phyloP scores from a whole-genome alignment of 306 rosid species.

The Vicia faba region DNA sequence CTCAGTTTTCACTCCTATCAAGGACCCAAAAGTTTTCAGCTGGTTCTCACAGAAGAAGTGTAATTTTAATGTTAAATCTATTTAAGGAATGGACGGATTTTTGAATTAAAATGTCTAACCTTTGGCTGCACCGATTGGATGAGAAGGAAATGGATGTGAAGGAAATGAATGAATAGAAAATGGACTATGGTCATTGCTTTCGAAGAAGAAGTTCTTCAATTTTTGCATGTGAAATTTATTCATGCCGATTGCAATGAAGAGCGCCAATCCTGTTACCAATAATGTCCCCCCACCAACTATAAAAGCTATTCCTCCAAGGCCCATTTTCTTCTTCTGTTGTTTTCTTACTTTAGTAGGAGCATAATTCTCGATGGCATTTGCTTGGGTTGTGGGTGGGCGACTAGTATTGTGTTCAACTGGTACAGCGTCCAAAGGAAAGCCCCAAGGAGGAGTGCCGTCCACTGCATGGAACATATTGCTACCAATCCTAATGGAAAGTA shows the following conservation, averaged over 20 bases:
- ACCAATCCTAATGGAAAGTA: constrained; percentile 62
- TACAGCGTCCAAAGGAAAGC: constrained; percentile 60
- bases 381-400: constrained; percentile 67
- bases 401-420: constrained; percentile 53
- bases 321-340: constrained; percentile 58
- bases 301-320: constrained; percentile 77
- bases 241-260: constrained; percentile 53
- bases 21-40: background rate
- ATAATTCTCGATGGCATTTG: constrained; percentile 73
- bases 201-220: constrained; percentile 41
- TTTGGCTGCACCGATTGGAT: constrained; percentile 48
- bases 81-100: background rate
- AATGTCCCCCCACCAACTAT: constrained; percentile 71
- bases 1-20: background rate
- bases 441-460: constrained; percentile 79
- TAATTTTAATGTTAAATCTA: constrained; percentile 5
- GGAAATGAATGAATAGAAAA: background rate
- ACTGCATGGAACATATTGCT: constrained; percentile 65
- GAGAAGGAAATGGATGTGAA: constrained; percentile 31
- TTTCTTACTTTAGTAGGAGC: constrained; percentile 42
- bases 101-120: constrained; percentile 44
- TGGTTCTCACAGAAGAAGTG: background rate
- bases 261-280: constrained; percentile 60
- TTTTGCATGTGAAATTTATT: constrained; percentile 44
- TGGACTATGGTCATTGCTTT: constrained; percentile 42